Evolutionary conservation across 148 eudicot genomes (phyloP).

Genomic region (Selenicereus undatus): DNA sequence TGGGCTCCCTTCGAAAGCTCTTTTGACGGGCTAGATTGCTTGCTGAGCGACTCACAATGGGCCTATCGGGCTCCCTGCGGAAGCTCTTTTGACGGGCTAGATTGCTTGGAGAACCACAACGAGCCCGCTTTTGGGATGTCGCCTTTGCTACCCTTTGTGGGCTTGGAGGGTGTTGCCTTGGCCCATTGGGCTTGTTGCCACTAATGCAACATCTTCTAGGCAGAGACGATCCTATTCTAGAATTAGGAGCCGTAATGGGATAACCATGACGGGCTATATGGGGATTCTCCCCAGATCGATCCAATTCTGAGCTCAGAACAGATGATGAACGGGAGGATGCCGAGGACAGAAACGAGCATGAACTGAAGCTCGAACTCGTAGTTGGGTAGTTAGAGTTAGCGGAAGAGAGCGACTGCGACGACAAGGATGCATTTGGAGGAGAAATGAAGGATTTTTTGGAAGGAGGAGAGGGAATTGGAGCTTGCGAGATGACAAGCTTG

Average conservation of each 20-base stretch:
- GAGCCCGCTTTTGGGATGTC: constrained; percentile 50
- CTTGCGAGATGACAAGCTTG: constrained; percentile 61
- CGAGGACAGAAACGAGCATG: constrained; percentile 37
- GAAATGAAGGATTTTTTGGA: constrained; percentile 16
- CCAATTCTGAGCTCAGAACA: constrained; percentile 29
- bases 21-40: constrained; percentile 19
- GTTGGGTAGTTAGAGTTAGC: constrained; percentile 25
- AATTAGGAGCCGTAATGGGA: constrained; percentile 11
- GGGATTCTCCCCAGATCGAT: constrained; percentile 49
- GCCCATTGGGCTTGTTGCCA: constrained; percentile 19
- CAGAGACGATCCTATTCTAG: constrained; percentile 15
- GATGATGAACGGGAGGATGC: constrained; percentile 40
- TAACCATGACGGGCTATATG: constrained; percentile 31
- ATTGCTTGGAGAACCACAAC: constrained; percentile 48
- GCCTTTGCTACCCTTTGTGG: constrained; percentile 23
- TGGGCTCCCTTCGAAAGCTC: constrained; percentile 50
- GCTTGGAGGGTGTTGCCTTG: constrained; percentile 21
- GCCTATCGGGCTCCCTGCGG: constrained; percentile 38
- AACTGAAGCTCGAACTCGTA: constrained; percentile 21
- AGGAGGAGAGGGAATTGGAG: constrained; percentile 29
- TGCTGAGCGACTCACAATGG: constrained; percentile 26
- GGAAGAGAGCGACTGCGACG: constrained; percentile 37
- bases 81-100: constrained; percentile 71
- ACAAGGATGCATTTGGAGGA: constrained; percentile 30
- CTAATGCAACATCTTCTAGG: constrained; percentile 12